These are phyloP conservation scores for Gnomoniopsis sp. DNA, from an alignment of 2,329 filamentous ascomycete species.

Conservation along the genomic window DNA sequence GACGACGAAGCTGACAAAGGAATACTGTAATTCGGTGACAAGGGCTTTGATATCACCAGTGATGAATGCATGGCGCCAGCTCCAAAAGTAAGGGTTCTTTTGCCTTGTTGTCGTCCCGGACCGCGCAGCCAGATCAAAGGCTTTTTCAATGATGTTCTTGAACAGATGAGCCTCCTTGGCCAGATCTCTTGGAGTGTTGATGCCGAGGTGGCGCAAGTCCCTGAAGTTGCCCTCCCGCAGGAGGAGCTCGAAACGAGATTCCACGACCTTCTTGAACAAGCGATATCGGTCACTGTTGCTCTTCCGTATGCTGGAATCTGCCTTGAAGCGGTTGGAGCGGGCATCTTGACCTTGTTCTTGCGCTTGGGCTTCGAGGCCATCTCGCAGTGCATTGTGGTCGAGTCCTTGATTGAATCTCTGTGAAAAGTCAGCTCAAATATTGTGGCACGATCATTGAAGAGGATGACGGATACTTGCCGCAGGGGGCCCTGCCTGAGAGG, in stretches of 20 bases:
- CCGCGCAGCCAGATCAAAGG: constrained; percentile 41
- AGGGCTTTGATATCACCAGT: constrained; percentile 48
- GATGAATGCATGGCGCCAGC: constrained; percentile 59
- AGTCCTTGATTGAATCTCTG: neutral
- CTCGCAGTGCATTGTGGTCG: constrained; percentile 15
- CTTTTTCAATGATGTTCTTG: constrained; percentile 39
- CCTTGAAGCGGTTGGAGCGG: neutral
- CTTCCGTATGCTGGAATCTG: neutral
- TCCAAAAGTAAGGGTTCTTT: constrained; percentile 54
- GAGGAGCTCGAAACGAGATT: constrained; percentile 33
- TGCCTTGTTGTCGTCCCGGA: constrained; percentile 33
- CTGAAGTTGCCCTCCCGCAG: constrained; percentile 27
- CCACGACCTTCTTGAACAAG: constrained; percentile 25
- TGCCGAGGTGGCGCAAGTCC: constrained; percentile 32
- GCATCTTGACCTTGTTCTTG: neutral
- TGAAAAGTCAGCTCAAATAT: constrained; percentile 1
- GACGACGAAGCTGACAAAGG: constrained; percentile 65
- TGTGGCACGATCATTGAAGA: too few species aligned
- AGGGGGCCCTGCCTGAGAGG: neutral
- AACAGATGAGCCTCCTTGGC: constrained; percentile 44
- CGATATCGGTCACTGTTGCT: neutral
- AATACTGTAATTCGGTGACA: constrained; percentile 57
- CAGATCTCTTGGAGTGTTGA: constrained; percentile 38
- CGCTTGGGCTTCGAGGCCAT: constrained; percentile 10
- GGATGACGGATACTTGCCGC: neutral